Conservation (phyloP, 1,139 yeast genomes). For the Hanseniaspora sp. region DNA sequence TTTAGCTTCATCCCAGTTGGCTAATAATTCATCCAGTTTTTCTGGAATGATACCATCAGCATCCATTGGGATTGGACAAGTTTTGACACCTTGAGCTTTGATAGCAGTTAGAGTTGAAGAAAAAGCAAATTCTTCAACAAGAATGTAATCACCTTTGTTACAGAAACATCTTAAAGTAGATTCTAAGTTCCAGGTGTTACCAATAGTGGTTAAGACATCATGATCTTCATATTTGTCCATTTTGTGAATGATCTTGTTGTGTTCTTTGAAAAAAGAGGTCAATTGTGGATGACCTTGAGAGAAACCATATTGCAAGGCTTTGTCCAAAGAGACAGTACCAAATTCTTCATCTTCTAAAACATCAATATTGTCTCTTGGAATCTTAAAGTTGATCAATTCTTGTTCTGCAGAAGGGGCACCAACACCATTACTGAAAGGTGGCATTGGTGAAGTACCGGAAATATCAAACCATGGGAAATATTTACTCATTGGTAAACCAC, state of each 20-base stretch:
- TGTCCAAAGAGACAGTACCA: conserved; percentile 60
- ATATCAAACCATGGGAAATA: conserved; percentile 84
- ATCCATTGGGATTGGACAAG: conserved; percentile 72
- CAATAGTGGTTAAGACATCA: conserved; percentile 52
- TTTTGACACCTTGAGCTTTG: conserved; percentile 55
- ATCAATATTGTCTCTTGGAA: conserved; percentile 35
- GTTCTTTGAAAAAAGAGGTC: conserved; percentile 58
- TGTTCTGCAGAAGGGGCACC: conserved; percentile 46
- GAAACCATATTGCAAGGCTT: conserved; percentile 84
- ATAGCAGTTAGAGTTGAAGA: conserved; percentile 78
- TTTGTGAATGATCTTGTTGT: conserved; percentile 56
- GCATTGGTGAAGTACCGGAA: conserved; percentile 57
- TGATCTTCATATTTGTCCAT: conserved; percentile 53
- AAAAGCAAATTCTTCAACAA: conserved; percentile 76
- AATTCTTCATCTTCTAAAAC: conserved; percentile 29
- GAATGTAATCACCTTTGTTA: conserved; percentile 63
- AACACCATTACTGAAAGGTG: conserved; percentile 68
- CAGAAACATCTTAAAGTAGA: conserved; percentile 70
- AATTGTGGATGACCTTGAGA: conserved; percentile 73
- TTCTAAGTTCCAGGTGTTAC: conserved; percentile 88
- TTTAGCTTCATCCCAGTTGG: conserved; percentile 56
- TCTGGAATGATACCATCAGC: conserved; percentile 69
- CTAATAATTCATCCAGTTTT: conserved; percentile 50
- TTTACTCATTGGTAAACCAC: conserved; percentile 84
- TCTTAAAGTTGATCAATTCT: conserved; percentile 33